Percentiles rank a stretch among this genome's conserved stretches.
phyloP scores from a whole-genome alignment of 2,329 filamentous ascomycete species.

The Aspergillus niger region DNA sequence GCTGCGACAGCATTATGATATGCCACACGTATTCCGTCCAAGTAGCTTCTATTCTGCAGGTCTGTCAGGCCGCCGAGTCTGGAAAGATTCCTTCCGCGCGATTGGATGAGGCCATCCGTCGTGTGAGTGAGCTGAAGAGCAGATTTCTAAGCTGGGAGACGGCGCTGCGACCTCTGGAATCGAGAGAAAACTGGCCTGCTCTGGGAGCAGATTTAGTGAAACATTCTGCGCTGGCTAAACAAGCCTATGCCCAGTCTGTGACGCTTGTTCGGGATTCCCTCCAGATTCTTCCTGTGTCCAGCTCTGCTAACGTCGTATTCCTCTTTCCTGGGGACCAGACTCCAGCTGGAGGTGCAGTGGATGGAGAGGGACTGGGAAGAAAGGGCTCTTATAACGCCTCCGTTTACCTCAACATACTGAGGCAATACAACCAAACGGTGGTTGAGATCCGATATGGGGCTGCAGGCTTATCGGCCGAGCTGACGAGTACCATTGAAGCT shows the following conservation, averaged over 20 bases:
- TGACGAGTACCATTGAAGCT: constrained; percentile 35
- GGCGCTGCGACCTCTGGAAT: constrained; percentile 23
- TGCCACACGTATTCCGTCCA: constrained; percentile 48
- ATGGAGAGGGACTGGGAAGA: constrained; percentile 40
- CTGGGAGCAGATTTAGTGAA: constrained; percentile 26
- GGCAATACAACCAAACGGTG: constrained; percentile 26
- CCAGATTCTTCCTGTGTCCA: constrained; percentile 34
- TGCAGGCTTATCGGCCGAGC: constrained; percentile 31
- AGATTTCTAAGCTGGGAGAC: constrained; percentile 39
- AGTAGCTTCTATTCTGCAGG: constrained; percentile 42
- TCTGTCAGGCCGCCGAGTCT: constrained; percentile 40
- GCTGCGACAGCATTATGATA: constrained; percentile 50
- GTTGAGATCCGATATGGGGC: constrained; percentile 39
- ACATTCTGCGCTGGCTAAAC: constrained; percentile 32
- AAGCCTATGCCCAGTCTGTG: constrained; percentile 43
- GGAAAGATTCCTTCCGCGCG: constrained; percentile 35
- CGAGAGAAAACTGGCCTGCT: constrained; percentile 19
- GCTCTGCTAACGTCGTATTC: constrained; percentile 35
- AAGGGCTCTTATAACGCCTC: constrained; percentile 35
- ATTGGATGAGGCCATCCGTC: constrained; percentile 38
- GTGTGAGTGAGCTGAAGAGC: constrained; percentile 40
- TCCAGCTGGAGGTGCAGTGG: constrained; percentile 40
- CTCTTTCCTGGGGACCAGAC: constrained; percentile 41
- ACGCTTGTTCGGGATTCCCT: constrained; percentile 42
- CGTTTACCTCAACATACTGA: constrained; percentile 37